Percentiles rank a stretch among this genome's conserved stretches.
phyloP scores from a whole-genome alignment of 257 asterid genomes.

The Agastache rugosa region DNA sequence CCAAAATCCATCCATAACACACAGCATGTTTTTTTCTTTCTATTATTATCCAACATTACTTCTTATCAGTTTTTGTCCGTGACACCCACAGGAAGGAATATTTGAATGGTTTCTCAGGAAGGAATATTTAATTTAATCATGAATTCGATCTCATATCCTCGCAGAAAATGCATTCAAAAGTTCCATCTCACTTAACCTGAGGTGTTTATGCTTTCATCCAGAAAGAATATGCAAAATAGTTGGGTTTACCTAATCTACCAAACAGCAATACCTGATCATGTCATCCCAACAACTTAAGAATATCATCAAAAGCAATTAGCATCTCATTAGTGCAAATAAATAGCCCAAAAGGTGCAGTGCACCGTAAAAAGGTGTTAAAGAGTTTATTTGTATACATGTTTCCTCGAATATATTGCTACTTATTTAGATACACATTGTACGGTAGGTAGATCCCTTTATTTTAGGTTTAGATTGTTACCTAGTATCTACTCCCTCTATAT shows the following conservation, averaged over 20 bases:
- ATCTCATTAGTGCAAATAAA: constrained; percentile 17
- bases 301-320: constrained; percentile 17
- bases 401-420: too few species aligned
- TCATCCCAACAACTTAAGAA: constrained; percentile 26
- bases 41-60: neutral
- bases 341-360: constrained; percentile 18
- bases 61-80: constrained; percentile 4
- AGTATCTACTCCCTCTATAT: too few species aligned
- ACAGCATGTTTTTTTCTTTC: neutral
- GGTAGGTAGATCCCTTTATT: too few species aligned
- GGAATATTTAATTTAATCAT: neutral
- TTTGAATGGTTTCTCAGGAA: too few species aligned
- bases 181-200: neutral
- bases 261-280: constrained; percentile 12
- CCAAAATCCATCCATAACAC: constrained; percentile 1
- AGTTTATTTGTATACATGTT: too few species aligned
- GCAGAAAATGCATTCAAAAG: neutral
- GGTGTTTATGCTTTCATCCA: constrained; percentile 11
- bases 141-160: constrained; percentile 6
- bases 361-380: too few species aligned
- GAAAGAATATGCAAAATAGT: constrained; percentile 14
- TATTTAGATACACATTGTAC: too few species aligned
- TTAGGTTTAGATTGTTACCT: too few species aligned
- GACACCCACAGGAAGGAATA: neutral
- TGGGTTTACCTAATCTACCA: constrained; percentile 2